Conservation (phyloP, 441 rosid species). For the Geranium incanum region DNA sequence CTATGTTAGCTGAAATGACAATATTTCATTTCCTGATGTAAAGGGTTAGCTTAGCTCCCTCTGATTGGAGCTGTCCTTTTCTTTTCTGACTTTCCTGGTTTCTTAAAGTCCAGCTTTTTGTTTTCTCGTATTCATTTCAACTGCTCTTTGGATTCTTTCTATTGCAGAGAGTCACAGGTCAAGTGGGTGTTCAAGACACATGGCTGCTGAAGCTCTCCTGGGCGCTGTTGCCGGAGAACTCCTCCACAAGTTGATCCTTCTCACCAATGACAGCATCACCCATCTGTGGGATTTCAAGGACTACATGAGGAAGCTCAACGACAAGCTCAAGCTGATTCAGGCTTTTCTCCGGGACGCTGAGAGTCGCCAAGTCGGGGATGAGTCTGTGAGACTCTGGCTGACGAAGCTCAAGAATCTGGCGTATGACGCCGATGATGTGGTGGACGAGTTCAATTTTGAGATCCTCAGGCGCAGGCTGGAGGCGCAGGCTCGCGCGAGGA, state of each 20-base stretch:
- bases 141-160: neutral
- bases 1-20: too few relatives aligned
- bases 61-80: neutral
- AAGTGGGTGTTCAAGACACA: neutral
- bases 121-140: neutral
- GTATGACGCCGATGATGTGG: slow-evolving; percentile 11
- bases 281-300: slow-evolving; percentile 6
- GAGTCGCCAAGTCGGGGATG: slow-evolving; percentile 1
- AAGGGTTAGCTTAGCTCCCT: too few relatives aligned
- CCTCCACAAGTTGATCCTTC: slow-evolving; percentile 2
- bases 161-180: neutral
- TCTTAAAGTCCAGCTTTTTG: neutral
- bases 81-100: neutral
- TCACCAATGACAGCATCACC: neutral
- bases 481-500: neutral
- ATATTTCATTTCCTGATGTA: too few relatives aligned
- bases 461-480: neutral
- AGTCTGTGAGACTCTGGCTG: slow-evolving; percentile 14
- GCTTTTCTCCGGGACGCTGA: slow-evolving; percentile 12
- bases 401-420: slow-evolving; percentile 3
- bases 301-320: slow-evolving; percentile 1
- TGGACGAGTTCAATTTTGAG: neutral
- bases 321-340: neutral
- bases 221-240: slow-evolving; percentile 7
- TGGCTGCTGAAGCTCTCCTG: neutral